A percentile compares a stretch with the other conserved stretches of the same genome.
Conservation (phyloP, 164 flowering plant species). For the Malania oleifera region DNA sequence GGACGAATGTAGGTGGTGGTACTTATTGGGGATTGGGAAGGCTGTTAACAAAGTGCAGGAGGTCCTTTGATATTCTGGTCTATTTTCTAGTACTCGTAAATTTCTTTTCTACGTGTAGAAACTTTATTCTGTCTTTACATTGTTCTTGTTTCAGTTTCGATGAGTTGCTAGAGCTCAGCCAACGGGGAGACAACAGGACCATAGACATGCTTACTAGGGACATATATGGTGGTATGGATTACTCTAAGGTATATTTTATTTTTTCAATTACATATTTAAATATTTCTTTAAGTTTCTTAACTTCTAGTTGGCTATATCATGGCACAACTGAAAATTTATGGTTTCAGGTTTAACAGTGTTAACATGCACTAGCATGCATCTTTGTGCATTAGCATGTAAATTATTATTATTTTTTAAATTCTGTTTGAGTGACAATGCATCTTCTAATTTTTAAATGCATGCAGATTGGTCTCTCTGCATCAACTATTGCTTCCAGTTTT, state of each 20-base stretch:
- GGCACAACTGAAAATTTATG: background rate
- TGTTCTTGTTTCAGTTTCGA: slow-evolving; percentile 59
- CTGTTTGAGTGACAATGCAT: background rate
- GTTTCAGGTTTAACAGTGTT: background rate
- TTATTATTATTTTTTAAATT: too few species aligned
- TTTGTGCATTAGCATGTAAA: background rate
- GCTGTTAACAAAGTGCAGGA: slow-evolving; percentile 88
- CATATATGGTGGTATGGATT: slow-evolving; percentile 96
- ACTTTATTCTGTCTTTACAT: background rate
- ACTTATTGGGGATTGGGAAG: slow-evolving; percentile 97
- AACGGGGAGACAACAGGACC: slow-evolving; percentile 77
- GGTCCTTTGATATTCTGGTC: slow-evolving; percentile 32
- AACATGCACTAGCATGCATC: background rate
- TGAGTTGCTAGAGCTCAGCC: slow-evolving; percentile 93
- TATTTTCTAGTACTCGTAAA: background rate
- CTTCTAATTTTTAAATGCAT: background rate
- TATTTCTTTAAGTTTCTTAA: background rate
- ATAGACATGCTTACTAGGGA: slow-evolving; percentile 98
- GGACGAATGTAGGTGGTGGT: slow-evolving; percentile 98
- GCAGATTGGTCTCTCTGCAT: slow-evolving; percentile 94
- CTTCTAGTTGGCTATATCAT: background rate
- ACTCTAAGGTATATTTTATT: slow-evolving; percentile 54
- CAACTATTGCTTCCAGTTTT: slow-evolving; percentile 98
- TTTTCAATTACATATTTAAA: background rate
- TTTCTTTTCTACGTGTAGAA: background rate